Conservation (phyloP, 805 yeast genomes). For the Debaryomyces tyrocola region DNA sequence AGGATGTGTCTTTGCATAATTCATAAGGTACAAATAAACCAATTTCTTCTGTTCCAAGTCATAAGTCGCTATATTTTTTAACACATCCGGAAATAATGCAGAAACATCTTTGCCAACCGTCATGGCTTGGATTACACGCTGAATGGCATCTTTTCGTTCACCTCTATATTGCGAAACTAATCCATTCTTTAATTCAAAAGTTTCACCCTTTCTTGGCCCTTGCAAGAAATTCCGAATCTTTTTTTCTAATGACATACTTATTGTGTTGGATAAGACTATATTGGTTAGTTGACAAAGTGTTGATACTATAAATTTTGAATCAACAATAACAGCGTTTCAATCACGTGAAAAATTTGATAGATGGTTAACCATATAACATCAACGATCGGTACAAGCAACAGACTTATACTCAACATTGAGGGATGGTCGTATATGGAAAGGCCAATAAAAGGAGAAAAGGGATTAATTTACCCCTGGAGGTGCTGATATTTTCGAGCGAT, state of each 20-base stretch:
- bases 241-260: constrained; percentile 40
- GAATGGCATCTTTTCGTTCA: constrained; percentile 95
- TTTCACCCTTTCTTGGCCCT: constrained; percentile 63
- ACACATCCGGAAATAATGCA: constrained; percentile 89
- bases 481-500: constrained; percentile 13
- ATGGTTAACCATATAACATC: too few relatives aligned
- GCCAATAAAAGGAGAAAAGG: constrained; percentile 2
- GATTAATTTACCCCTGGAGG: constrained; percentile 1
- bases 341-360: not conserved
- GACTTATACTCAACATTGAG: not conserved
- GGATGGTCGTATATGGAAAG: constrained; percentile 15
- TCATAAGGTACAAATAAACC: constrained; percentile 93
- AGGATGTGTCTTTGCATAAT: constrained; percentile 95
- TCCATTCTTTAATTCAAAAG: constrained; percentile 87
- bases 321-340: not conserved
- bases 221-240: constrained; percentile 42
- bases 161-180: constrained; percentile 92
- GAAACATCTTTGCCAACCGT: constrained; percentile 97
- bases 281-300: not conserved
- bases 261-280: not conserved
- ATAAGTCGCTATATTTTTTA: constrained; percentile 94
- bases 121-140: constrained; percentile 97
- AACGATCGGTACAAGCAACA: not conserved
- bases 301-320: not conserved
- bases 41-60: constrained; percentile 95